Conservation (phyloP, 2,329 filamentous ascomycete genomes). For the Penicillium sp. region DNA sequence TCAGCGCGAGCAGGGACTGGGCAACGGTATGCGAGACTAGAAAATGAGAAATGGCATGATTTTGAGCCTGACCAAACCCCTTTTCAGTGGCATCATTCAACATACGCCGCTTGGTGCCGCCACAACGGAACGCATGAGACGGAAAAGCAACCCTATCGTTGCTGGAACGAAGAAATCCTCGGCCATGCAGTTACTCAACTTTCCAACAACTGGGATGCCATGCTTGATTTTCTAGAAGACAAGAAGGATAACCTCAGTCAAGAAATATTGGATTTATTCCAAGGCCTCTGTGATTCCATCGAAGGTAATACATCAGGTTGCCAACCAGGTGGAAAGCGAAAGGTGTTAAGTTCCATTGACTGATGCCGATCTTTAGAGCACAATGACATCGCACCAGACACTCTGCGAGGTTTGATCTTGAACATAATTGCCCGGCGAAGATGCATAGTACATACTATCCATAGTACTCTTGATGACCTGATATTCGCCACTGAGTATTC, state of each 20-base stretch:
- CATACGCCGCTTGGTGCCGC: constrained; percentile 25
- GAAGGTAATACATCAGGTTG: background rate
- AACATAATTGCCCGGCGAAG: background rate
- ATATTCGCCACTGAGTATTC: background rate
- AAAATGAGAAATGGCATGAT: too few species aligned
- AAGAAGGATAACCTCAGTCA: background rate
- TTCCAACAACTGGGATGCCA: background rate
- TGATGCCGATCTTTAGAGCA: background rate
- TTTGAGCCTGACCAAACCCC: background rate
- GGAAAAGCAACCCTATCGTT: background rate
- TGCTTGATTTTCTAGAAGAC: constrained; percentile 5
- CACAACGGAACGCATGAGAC: constrained; percentile 21
- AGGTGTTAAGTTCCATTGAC: too few species aligned
- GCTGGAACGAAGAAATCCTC: constrained; percentile 26
- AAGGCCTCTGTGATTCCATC: background rate
- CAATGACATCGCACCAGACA: background rate
- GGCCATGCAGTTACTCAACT: background rate
- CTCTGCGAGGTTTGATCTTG: constrained; percentile 1
- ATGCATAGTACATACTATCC: background rate
- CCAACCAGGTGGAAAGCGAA: too few species aligned
- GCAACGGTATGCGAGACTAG: constrained; percentile 13
- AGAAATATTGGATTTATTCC: background rate
- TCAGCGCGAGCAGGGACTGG: constrained; percentile 11
- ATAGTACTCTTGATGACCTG: constrained; percentile 1
- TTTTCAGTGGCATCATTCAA: constrained; percentile 17